Conservation (phyloP, 2,329 filamentous ascomycete genomes). For the Capronia americana region DNA sequence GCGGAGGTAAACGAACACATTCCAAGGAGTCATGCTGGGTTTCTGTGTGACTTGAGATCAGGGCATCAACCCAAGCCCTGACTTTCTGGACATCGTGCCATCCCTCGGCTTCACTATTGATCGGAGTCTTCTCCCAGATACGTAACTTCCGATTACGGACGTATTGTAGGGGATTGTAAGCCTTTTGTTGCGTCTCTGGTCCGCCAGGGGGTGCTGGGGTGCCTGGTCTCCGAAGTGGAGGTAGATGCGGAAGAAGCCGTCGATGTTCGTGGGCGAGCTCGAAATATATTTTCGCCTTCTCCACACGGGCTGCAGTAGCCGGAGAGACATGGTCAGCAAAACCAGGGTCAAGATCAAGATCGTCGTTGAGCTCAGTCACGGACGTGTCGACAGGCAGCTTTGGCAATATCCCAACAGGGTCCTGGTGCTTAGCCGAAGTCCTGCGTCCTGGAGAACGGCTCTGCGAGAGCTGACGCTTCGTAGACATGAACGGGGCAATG, state of each 20-base stretch:
- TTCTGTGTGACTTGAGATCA: conserved; percentile 59
- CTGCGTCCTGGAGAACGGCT: conserved; percentile 34
- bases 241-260: conserved; percentile 76
- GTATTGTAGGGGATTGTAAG: conserved; percentile 90
- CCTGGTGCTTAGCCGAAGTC: conserved; percentile 42
- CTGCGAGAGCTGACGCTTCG: conserved; percentile 30
- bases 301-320: conserved; percentile 79
- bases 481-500: conserved; percentile 33
- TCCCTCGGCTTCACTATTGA: conserved; percentile 76
- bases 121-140: conserved; percentile 74
- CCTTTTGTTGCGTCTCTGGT: conserved; percentile 54
- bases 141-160: conserved; percentile 88
- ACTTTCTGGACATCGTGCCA: conserved; percentile 78
- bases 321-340: conserved; percentile 67
- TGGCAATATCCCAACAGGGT: conserved; percentile 32
- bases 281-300: conserved; percentile 83
- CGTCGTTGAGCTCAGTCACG: conserved; percentile 38
- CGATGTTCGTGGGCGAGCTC: conserved; percentile 87
- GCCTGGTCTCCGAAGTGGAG: conserved; percentile 62
- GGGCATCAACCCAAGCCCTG: conserved; percentile 75
- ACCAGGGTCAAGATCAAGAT: conserved; percentile 43
- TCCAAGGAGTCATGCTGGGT: conserved; percentile 55
- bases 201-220: conserved; percentile 34
- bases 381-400: conserved; percentile 28
- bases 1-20: conserved; percentile 53